Percentiles rank a stretch among this genome's conserved stretches.
phyloP scores from a whole-genome alignment of 495 filamentous ascomycete species.

The Aspergillus cristatus region DNA sequence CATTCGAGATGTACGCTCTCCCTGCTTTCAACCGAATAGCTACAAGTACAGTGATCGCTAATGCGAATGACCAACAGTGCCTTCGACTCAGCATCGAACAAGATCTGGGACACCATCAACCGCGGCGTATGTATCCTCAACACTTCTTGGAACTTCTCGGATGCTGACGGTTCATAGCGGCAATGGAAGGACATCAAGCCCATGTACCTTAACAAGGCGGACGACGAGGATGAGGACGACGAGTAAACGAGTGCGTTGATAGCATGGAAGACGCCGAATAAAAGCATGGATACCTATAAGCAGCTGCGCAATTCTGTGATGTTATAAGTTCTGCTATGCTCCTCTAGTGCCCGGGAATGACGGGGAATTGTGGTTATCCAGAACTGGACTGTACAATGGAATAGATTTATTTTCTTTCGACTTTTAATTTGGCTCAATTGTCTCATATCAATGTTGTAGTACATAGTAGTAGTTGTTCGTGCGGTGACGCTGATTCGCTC shows the following conservation, averaged over 20 bases:
- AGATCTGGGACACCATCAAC: conserved; percentile 84
- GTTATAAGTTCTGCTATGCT: too few species aligned
- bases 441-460: too few species aligned
- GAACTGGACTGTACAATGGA: background rate
- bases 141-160: conserved; percentile 1
- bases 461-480: too few species aligned
- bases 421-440: too few species aligned
- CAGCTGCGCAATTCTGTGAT: too few species aligned
- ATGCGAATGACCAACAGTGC: conserved; percentile 38
- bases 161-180: conserved; percentile 47
- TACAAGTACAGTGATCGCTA: too few species aligned
- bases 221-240: conserved; percentile 51
- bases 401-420: background rate
- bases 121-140: conserved; percentile 54
- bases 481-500: too few species aligned
- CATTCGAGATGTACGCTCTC: conserved; percentile 75
- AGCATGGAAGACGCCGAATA: background rate
- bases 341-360: background rate
- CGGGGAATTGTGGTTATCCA: background rate
- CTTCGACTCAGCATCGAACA: conserved; percentile 69
- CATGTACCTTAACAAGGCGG: conserved; percentile 60
- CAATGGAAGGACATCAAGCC: conserved; percentile 99
- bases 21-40: conserved; percentile 1
- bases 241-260: conserved; percentile 4
- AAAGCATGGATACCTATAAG: background rate